phyloP scores from a whole-genome alignment of 306 rosid species.

The Quercus wislizeni region DNA sequence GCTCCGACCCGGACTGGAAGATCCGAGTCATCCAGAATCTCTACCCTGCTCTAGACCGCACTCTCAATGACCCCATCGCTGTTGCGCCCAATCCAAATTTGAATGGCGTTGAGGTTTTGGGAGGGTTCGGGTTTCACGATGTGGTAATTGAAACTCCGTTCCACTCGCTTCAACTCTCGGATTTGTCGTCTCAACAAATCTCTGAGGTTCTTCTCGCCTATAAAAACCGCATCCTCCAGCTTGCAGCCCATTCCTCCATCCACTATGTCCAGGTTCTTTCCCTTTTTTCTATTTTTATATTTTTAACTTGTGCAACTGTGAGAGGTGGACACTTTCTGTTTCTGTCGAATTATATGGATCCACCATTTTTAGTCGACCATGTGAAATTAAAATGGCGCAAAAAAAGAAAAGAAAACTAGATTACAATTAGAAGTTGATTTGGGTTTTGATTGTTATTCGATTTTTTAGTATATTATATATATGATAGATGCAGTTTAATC shows the following conservation, averaged over 20 bases:
- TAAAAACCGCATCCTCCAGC: slow-evolving; percentile 36
- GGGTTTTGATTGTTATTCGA: background rate
- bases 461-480: background rate
- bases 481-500: no score
- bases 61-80: background rate
- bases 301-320: no score
- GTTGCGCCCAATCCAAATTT: background rate
- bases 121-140: slow-evolving; percentile 51
- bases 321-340: no score
- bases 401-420: no score
- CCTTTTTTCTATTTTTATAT: no score
- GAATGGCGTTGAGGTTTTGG: slow-evolving; percentile 15
- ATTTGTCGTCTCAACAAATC: slow-evolving; percentile 30
- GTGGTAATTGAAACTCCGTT: slow-evolving; percentile 49
- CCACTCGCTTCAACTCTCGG: slow-evolving; percentile 44
- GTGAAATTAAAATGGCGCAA: no score
- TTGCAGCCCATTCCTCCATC: slow-evolving; percentile 21
- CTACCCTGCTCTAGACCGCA: slow-evolving; percentile 41
- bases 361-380: no score
- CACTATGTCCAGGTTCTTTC: slow-evolving; percentile 43
- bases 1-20: slow-evolving; percentile 31
- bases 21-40: slow-evolving; percentile 52
- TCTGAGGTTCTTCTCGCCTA: slow-evolving; percentile 33
- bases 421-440: no score
- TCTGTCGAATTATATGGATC: no score